Evolutionary conservation across 148 eudicot species (phyloP).

Genomic region (Fagopyrum tataricum): DNA sequence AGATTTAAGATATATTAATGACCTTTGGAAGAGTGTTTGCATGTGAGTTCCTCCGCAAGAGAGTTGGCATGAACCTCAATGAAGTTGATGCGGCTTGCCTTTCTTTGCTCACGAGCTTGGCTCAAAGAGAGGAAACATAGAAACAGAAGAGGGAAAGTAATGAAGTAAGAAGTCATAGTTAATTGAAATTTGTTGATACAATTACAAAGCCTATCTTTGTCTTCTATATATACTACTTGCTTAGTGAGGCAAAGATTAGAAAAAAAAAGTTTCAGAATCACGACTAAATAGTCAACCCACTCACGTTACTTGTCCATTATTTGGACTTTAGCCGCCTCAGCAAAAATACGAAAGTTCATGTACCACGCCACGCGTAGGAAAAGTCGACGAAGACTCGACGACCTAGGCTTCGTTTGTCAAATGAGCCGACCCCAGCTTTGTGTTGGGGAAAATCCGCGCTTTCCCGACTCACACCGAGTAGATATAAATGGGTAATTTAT

Average conservation of each 20-base stretch:
- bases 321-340: too few relatives aligned
- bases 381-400: too few relatives aligned
- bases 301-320: too few relatives aligned
- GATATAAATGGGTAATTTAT: too few relatives aligned
- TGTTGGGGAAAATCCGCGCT: too few relatives aligned
- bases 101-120: background rate
- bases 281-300: too few relatives aligned
- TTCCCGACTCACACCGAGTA: too few relatives aligned
- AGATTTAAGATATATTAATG: background rate
- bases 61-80: slow-evolving; percentile 9
- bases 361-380: too few relatives aligned
- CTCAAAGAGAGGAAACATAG: background rate
- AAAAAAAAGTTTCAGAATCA: too few relatives aligned
- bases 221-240: slow-evolving; percentile 1
- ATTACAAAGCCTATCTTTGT: background rate
- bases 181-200: background rate
- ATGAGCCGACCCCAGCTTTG: too few relatives aligned
- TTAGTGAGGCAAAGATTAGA: background rate
- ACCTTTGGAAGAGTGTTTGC: slow-evolving; percentile 6
- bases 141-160: background rate
- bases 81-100: background rate
- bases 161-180: background rate
- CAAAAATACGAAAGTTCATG: too few relatives aligned
- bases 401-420: too few relatives aligned
- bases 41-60: background rate